Evolutionary conservation across 441 rosid species (phyloP), one percentile per base, ranked within the genome.

Genomic region (Viola pubescens): DNA sequence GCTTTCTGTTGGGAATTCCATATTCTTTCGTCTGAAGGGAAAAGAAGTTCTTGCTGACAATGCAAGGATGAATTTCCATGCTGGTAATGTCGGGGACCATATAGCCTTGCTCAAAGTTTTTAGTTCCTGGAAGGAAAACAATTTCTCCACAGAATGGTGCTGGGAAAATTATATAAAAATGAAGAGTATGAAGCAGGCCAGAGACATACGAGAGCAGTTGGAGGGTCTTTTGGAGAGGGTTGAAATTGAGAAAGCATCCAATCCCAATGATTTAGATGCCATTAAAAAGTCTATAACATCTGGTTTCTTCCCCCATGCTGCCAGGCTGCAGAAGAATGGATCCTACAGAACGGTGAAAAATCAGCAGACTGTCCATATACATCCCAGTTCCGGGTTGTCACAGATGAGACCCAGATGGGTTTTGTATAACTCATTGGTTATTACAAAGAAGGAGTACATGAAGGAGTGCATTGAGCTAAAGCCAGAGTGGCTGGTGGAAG

Each of bases 121-220:
- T 71, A 82, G 69, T 70, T 88, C 97, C 37, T 94, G 99, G 99
- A 88, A 81, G 77, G 99, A 94, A 76, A 85, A 95, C 62, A 94
- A 94, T 75, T 90, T 70, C 73, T 87, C 97, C 9, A 94, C 97
- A 0, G 97, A 90, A 58, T 94, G 99, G 99, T 94, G 99, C 76
- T 90, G 88, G 13, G 99, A 94, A 71, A 90, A 84, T 75, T 94
- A 94, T 77, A 94, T 94, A 73, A 97, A 94, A 95, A 97, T 86
- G 72, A 78, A 92, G 83, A 92, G 97, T 70, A 94, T 94, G 97
- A 94, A 94, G 70, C 87, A 97, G 62, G 98, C 98, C 44, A 83
- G 98, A 75, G 97, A 94, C 67, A 76, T 94, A 37, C 79, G 96
- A 55, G 97, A 94, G 69, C 98, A 94, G 66, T 63, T 94, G 80